These are phyloP conservation scores for Pythium sp. DNA, from an alignment of 352 stramenopile species.

Conservation along the genomic window DNA sequence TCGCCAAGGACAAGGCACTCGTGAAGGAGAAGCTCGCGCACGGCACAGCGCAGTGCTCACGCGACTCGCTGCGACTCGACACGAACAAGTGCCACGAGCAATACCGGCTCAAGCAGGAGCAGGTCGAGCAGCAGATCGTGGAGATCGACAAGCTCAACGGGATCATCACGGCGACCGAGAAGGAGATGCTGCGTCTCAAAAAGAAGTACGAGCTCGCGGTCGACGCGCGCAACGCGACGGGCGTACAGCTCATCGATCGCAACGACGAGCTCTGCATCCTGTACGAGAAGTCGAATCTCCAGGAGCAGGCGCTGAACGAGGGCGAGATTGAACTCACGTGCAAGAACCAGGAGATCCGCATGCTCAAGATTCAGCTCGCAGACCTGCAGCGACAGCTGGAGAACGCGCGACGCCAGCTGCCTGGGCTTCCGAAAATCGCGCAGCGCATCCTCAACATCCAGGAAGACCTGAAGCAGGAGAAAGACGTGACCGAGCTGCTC, in stretches of 20 bases:
- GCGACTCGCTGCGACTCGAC: slow-evolving; percentile 87
- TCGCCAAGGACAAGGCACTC: slow-evolving; percentile 92
- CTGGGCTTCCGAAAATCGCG: slow-evolving; percentile 75
- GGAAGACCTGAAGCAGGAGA: slow-evolving; percentile 82
- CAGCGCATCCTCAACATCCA: slow-evolving; percentile 79
- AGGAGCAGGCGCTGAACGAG: slow-evolving; percentile 80
- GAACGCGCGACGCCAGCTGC: slow-evolving; percentile 68
- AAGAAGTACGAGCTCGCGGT: slow-evolving; percentile 88
- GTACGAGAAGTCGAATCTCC: slow-evolving; percentile 92
- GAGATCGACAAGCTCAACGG: slow-evolving; percentile 95
- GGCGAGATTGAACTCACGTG: slow-evolving; percentile 77
- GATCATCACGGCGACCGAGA: slow-evolving; percentile 91
- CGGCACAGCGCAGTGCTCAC: slow-evolving; percentile 81
- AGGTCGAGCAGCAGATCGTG: slow-evolving; percentile 94
- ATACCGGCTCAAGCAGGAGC: slow-evolving; percentile 89
- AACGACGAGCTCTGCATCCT: slow-evolving; percentile 96
- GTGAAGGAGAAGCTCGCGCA: slow-evolving; percentile 89
- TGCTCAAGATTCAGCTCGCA: slow-evolving; percentile 68
- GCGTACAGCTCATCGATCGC: slow-evolving; percentile 92
- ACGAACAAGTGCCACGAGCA: slow-evolving; percentile 89
- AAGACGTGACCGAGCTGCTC: slow-evolving; percentile 86
- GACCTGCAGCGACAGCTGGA: slow-evolving; percentile 76
- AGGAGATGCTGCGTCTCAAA: slow-evolving; percentile 92
- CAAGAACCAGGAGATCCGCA: slow-evolving; percentile 82
- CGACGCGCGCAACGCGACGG: slow-evolving; percentile 84